Conservation (phyloP, 768 basidiomycete species). For the Russula abietina region DNA sequence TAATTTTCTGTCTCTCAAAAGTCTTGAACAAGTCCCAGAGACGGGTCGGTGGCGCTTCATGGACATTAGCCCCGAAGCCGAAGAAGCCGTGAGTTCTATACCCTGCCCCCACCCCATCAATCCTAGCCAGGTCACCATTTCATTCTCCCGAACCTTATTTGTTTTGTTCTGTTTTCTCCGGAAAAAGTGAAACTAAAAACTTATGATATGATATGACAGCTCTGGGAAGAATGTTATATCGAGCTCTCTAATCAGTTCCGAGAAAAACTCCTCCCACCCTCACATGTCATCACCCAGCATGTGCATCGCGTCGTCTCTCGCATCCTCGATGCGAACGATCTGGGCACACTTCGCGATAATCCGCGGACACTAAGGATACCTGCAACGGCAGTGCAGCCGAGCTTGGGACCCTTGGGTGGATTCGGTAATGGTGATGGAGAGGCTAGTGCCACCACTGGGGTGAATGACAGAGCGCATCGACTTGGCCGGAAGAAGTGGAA, state of each 20-base stretch:
- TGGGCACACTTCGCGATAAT: constrained; percentile 51
- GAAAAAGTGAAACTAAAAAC: not conserved
- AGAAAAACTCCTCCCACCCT: constrained; percentile 51
- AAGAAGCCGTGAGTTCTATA: constrained; percentile 45
- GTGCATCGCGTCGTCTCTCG: constrained; percentile 64
- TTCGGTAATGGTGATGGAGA: not conserved
- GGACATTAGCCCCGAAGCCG: constrained; percentile 55
- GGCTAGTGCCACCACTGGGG: constrained; percentile 1
- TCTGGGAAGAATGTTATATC: constrained; percentile 39
- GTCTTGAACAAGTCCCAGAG: constrained; percentile 79
- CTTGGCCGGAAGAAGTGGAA: constrained; percentile 44
- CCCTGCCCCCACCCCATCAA: not conserved
- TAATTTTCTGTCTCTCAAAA: constrained; percentile 28
- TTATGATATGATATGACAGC: constrained; percentile 29
- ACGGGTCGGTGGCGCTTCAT: constrained; percentile 89
- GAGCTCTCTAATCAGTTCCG: constrained; percentile 49
- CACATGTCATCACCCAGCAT: constrained; percentile 59
- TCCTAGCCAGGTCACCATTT: not conserved
- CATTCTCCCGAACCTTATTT: not conserved
- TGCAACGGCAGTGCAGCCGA: constrained; percentile 23
- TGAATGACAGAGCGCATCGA: not conserved
- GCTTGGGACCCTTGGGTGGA: constrained; percentile 27
- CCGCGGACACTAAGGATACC: constrained; percentile 23
- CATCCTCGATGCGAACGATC: constrained; percentile 64
- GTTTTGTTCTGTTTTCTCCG: not conserved